Evolutionary conservation across 179 eudicot species (phyloP).

Genomic region (Beta corolliflora): DNA sequence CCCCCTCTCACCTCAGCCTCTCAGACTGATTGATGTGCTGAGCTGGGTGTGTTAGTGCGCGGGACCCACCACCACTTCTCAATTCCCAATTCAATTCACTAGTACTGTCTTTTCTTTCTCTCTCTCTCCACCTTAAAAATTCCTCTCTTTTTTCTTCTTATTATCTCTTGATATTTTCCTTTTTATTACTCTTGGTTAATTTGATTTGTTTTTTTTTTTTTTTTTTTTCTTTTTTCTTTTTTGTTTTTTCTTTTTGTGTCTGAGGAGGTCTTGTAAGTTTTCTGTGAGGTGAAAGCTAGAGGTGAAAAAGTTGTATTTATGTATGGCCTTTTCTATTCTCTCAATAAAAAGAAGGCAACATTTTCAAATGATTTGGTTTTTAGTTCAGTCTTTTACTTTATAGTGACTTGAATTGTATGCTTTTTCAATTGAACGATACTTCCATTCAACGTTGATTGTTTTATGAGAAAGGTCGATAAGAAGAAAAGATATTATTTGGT

Average conservation of each 20-base stretch:
- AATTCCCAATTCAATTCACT: conserved; percentile 42
- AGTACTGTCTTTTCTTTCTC: conserved; percentile 16
- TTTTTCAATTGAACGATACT: not conserved
- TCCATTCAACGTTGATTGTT: too few species aligned
- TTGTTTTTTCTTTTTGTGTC: conserved; percentile 1
- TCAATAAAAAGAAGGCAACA: conserved; percentile 26
- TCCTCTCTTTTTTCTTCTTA: conserved; percentile 4
- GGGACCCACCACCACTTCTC: conserved; percentile 36
- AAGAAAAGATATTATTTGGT: too few species aligned
- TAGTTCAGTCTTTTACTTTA: not conserved
- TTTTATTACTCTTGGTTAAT: not conserved
- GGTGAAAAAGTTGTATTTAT: conserved; percentile 30
- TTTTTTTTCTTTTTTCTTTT: not conserved
- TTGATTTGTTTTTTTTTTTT: not conserved
- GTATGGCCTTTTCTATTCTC: conserved; percentile 24
- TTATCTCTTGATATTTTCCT: not conserved
- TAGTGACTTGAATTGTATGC: not conserved
- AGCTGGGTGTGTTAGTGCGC: conserved; percentile 34
- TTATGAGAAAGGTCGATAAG: too few species aligned
- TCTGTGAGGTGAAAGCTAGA: conserved; percentile 26
- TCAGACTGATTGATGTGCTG: conserved; percentile 34
- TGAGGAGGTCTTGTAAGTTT: conserved; percentile 19
- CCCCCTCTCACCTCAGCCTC: not conserved
- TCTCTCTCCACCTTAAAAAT: conserved; percentile 24
- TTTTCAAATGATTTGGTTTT: not conserved